Percentiles rank a stretch among this genome's conserved stretches.
Conservation (phyloP, 352 stramenopile species). For the Nothophytophthora sp. region DNA sequence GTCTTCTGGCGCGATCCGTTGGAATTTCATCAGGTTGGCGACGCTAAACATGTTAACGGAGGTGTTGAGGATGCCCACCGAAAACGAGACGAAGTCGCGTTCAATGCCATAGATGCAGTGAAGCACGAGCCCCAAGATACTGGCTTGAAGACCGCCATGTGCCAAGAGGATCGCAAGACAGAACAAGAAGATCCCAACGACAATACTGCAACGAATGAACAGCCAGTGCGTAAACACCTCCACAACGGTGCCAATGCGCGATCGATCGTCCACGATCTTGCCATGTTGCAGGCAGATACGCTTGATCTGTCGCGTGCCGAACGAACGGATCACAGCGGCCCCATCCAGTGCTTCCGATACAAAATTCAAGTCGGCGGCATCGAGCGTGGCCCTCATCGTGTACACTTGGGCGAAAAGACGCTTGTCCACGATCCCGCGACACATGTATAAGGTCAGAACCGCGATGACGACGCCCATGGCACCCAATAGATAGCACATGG, state of each 20-base stretch:
- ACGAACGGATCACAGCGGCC: conserved; percentile 38
- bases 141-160: conserved; percentile 21
- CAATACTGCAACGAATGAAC: conserved; percentile 34
- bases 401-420: conserved; percentile 37
- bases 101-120: conserved; percentile 39
- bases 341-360: conserved; percentile 45
- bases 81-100: conserved; percentile 36
- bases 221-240: conserved; percentile 36
- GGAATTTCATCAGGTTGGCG: conserved; percentile 46
- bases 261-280: conserved; percentile 34
- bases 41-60: conserved; percentile 41
- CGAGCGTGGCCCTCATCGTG: conserved; percentile 25
- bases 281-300: conserved; percentile 29
- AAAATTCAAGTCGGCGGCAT: conserved; percentile 33
- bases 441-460: conserved; percentile 25
- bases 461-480: conserved; percentile 20
- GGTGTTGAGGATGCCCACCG: conserved; percentile 29
- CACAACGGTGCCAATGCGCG: conserved; percentile 27
- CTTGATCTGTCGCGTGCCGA: conserved; percentile 26
- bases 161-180: conserved; percentile 34
- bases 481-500: conserved; percentile 38
- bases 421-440: conserved; percentile 31
- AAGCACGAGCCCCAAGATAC: conserved; percentile 30
- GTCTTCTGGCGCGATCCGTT: conserved; percentile 56
- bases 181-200: conserved; percentile 33